Evolutionary conservation across 345 rosid species (phyloP).

Genomic region (Stellera chamaejasme): DNA sequence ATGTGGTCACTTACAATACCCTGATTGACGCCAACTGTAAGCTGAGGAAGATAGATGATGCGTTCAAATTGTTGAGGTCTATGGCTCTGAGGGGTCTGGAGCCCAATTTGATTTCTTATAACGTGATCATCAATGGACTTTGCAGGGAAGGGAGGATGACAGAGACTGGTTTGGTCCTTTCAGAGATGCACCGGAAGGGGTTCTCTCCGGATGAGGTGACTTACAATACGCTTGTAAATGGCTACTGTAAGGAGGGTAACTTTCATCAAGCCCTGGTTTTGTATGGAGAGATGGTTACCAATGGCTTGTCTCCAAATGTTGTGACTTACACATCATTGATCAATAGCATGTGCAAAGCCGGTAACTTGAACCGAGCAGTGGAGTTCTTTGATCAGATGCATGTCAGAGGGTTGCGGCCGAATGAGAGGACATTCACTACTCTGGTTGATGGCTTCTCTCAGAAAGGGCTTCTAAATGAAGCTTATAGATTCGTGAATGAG

Average conservation of each 20-base stretch:
- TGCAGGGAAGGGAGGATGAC: conserved; percentile 72
- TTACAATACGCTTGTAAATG: conserved; percentile 74
- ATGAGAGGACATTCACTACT: conserved; percentile 75
- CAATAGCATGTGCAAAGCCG: conserved; percentile 71
- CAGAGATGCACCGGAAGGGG: conserved; percentile 54
- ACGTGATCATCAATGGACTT: conserved; percentile 67
- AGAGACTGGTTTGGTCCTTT: conserved; percentile 46
- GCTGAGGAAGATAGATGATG: conserved; percentile 49
- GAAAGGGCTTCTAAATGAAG: conserved; percentile 54
- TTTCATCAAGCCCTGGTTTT: conserved; percentile 78
- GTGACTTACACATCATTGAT: conserved; percentile 80
- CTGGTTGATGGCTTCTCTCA: conserved; percentile 79
- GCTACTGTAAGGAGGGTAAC: conserved; percentile 71
- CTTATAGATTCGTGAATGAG: conserved; percentile 45
- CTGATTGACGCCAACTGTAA: conserved; percentile 67
- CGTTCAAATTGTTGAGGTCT: conserved; percentile 36
- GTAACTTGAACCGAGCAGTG: conserved; percentile 70
- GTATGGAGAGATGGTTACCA: conserved; percentile 62
- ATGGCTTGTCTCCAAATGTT: conserved; percentile 75
- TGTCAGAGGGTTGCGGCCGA: conserved; percentile 65
- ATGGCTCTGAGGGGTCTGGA: conserved; percentile 63
- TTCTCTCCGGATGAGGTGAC: conserved; percentile 66
- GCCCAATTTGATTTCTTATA: conserved; percentile 73
- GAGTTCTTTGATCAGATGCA: conserved; percentile 83
- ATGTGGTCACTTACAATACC: conserved; percentile 82